phyloP scores from a whole-genome alignment of 140 eudicot genomes.

The Oenanthe javanica region DNA sequence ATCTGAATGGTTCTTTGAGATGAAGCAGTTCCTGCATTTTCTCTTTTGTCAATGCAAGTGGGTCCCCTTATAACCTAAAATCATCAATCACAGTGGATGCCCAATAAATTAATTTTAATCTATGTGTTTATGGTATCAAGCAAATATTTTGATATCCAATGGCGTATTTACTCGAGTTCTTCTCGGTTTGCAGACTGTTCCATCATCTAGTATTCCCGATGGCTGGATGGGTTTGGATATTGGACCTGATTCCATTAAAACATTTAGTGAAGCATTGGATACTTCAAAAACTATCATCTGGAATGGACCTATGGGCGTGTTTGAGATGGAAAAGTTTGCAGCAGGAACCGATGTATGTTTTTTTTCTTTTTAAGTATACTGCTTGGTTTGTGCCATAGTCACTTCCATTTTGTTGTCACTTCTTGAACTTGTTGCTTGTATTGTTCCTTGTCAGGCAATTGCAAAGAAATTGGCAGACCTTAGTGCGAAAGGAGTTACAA shows the following conservation, averaged over 20 bases:
- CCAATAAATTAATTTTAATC: background rate
- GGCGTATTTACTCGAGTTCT: background rate
- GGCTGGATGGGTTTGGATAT: conserved; percentile 93
- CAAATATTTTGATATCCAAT: background rate
- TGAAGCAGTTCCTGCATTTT: background rate
- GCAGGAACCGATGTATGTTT: conserved; percentile 65
- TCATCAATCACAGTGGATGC: background rate
- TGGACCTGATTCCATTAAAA: conserved; percentile 63
- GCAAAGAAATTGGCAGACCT: conserved; percentile 79
- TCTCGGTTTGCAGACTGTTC: conserved; percentile 46
- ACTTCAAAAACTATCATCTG: conserved; percentile 68
- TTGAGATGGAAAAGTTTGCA: conserved; percentile 78
- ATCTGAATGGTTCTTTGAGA: background rate
- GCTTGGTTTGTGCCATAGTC: background rate
- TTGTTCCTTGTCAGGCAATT: conserved; percentile 41
- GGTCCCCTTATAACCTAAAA: background rate
- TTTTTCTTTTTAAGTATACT: background rate
- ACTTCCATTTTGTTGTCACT: background rate
- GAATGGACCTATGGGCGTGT: conserved; percentile 94
- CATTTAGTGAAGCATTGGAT: conserved; percentile 56
- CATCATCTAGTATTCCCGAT: conserved; percentile 77
- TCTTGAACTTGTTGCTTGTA: background rate
- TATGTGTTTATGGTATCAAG: background rate
- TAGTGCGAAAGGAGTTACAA: conserved; percentile 75
- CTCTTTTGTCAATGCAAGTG: background rate